Conservation (phyloP, 169 alveolate genomes). For the Besnoitia besnoiti region DNA sequence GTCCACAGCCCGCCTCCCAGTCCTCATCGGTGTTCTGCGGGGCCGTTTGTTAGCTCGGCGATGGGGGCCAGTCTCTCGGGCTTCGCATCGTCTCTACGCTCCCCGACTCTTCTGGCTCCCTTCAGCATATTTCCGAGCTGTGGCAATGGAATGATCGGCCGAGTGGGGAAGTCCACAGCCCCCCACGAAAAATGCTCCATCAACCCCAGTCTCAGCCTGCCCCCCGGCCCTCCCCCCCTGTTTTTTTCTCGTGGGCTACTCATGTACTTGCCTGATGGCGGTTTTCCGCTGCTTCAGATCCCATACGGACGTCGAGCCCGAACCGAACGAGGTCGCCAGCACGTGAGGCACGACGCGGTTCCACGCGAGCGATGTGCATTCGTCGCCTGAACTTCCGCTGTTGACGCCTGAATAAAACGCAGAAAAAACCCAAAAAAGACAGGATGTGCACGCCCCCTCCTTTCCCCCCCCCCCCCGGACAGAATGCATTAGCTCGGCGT, state of each 20-base stretch:
- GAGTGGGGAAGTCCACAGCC: background rate
- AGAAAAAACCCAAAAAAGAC: background rate
- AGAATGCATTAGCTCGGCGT: too few species aligned
- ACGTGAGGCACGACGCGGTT: conserved; percentile 75
- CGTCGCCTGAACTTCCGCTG: conserved; percentile 31
- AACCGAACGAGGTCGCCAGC: conserved; percentile 73
- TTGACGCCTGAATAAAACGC: background rate
- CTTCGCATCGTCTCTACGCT: too few species aligned
- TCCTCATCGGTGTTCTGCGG: too few species aligned
- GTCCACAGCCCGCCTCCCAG: too few species aligned
- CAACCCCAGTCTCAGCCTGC: background rate
- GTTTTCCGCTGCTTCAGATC: conserved; percentile 72
- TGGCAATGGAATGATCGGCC: too few species aligned
- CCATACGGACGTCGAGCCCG: conserved; percentile 75
- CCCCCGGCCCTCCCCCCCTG: background rate
- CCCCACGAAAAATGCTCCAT: background rate
- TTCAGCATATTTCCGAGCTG: too few species aligned
- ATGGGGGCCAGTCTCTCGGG: too few species aligned
- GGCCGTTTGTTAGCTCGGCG: too few species aligned
- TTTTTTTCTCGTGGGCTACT: background rate
- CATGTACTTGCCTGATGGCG: conserved; percentile 71
- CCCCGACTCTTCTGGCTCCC: too few species aligned
- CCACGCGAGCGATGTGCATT: conserved; percentile 74
- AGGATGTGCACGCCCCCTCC: too few species aligned
- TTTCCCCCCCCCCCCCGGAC: too few species aligned